phyloP scores from a whole-genome alignment of 495 filamentous ascomycete genomes.

The Opeltia flavorubescens region DNA sequence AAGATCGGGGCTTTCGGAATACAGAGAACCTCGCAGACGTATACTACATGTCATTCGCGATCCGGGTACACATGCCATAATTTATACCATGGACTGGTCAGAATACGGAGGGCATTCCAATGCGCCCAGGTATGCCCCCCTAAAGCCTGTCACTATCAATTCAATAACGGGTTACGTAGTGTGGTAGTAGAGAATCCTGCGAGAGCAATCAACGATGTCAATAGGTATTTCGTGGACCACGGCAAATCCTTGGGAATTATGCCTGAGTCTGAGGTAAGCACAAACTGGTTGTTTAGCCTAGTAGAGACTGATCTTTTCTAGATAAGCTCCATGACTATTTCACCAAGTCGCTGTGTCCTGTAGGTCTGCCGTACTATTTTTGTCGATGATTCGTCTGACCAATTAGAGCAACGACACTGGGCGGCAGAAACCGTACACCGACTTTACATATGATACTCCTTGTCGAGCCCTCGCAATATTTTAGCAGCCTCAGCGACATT shows the following conservation, averaged over 20 bases:
- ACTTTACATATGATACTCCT: not conserved
- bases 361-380: not conserved
- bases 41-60: not conserved
- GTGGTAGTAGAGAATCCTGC: not conserved
- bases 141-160: not conserved
- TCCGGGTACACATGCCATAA: not conserved
- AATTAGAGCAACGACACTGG: not conserved
- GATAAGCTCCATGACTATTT: slow-evolving; percentile 3
- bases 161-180: not conserved
- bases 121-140: not conserved
- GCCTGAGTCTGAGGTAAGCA: not conserved
- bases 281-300: not conserved
- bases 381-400: not conserved
- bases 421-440: not conserved
- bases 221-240: not conserved
- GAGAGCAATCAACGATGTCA: not conserved
- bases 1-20: not conserved
- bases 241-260: not conserved
- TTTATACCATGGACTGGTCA: not conserved
- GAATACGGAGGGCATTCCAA: not conserved
- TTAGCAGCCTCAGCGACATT: not conserved
- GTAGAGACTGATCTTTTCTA: not conserved
- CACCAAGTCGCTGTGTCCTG: not conserved
- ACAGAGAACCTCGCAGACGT: no score
- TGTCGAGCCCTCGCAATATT: not conserved